phyloP scores from a whole-genome alignment of 768 basidiomycete genomes.

The Calocera viscosa region DNA sequence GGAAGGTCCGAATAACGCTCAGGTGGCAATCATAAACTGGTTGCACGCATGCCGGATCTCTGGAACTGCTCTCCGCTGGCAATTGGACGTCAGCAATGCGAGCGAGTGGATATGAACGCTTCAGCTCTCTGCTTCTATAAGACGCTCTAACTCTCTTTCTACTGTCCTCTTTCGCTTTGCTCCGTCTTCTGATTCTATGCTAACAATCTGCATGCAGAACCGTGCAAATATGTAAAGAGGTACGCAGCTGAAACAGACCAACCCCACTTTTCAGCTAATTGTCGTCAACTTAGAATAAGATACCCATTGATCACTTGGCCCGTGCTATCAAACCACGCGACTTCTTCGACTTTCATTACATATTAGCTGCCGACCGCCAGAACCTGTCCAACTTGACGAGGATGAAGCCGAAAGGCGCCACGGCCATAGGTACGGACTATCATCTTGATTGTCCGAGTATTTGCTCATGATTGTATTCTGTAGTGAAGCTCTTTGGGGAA shows the following conservation, averaged over 20 bases:
- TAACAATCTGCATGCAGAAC: slow-evolving; percentile 37
- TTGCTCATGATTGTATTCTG: not conserved
- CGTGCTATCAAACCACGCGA: slow-evolving; percentile 56
- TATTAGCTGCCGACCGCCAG: slow-evolving; percentile 70
- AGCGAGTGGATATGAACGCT: too few species aligned
- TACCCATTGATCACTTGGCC: slow-evolving; percentile 57
- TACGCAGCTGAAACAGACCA: too few species aligned
- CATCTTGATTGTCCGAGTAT: not conserved
- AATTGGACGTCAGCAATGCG: too few species aligned
- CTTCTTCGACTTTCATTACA: slow-evolving; percentile 65
- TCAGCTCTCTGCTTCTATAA: too few species aligned
- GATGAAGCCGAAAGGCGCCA: slow-evolving; percentile 35
- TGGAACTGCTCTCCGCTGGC: too few species aligned
- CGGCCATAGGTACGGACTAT: slow-evolving; percentile 32
- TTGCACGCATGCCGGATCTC: too few species aligned
- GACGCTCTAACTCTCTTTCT: too few species aligned
- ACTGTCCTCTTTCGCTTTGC: not conserved
- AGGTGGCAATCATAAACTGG: too few species aligned
- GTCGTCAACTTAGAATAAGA: slow-evolving; percentile 41
- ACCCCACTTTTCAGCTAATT: too few species aligned
- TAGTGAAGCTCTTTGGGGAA: slow-evolving; percentile 65
- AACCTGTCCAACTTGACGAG: slow-evolving; percentile 54
- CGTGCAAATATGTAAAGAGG: slow-evolving; percentile 57
- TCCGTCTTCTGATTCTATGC: not conserved
- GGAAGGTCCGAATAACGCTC: too few species aligned